phyloP scores from a whole-genome alignment of 306 rosid genomes.

The Prunus persica region DNA sequence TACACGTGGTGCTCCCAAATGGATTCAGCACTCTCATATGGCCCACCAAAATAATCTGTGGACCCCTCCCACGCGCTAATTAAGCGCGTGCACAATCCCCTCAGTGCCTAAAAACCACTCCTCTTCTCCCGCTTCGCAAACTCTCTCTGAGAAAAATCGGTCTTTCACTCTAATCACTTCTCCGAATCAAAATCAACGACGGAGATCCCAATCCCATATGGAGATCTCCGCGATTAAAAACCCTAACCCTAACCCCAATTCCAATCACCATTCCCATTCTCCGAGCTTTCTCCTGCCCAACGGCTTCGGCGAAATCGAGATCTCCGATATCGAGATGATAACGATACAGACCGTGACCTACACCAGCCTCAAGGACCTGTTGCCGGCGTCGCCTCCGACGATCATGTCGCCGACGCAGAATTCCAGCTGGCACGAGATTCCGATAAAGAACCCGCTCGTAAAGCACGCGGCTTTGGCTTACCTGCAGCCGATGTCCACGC shows the following conservation, averaged over 20 bases:
- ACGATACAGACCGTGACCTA: conserved; percentile 25
- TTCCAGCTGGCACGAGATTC: conserved; percentile 50
- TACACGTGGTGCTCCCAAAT: neutral
- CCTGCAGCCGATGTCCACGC: conserved; percentile 52
- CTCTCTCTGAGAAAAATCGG: conserved; percentile 6
- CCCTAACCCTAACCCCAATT: neutral
- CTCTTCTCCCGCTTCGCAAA: conserved; percentile 4
- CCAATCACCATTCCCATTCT: conserved; percentile 4
- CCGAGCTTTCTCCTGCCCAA: conserved; percentile 26
- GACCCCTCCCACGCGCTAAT: neutral
- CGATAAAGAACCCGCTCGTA: conserved; percentile 60
- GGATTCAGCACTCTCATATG: neutral
- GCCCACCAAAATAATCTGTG: neutral
- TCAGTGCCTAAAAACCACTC: neutral
- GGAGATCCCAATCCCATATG: neutral
- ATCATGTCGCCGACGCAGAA: conserved; percentile 16
- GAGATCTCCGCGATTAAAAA: neutral
- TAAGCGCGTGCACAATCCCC: neutral
- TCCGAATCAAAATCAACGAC: neutral
- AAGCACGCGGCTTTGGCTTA: conserved; percentile 75
- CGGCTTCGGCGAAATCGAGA: conserved; percentile 5
- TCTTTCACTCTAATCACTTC: neutral
- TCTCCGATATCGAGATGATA: conserved; percentile 36
- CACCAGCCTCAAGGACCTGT: conserved; percentile 58
- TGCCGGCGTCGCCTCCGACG: conserved; percentile 25